Conservation (phyloP, 176 grass and related monocot genomes). For the Neostapfia colusana region DNA sequence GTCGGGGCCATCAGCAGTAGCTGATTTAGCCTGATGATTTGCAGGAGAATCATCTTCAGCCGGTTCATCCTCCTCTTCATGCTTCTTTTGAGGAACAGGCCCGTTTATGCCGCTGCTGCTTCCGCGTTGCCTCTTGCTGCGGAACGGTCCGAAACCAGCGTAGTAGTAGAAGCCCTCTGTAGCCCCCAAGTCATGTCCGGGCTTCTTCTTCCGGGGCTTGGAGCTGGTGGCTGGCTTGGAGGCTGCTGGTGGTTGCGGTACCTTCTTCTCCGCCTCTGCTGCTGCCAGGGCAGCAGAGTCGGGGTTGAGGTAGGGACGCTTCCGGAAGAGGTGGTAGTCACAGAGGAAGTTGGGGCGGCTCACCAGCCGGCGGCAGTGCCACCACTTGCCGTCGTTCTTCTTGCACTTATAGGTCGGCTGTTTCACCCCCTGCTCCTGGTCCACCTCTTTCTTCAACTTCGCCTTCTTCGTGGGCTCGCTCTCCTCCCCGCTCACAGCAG, state of each 20-base stretch:
- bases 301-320: no score
- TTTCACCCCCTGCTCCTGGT: no score
- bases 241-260: neutral
- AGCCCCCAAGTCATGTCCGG: neutral
- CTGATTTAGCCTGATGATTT: no score
- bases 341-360: no score
- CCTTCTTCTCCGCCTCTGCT: neutral
- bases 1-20: no score
- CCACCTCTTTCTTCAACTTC: no score
- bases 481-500: neutral
- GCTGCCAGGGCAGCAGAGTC: no score
- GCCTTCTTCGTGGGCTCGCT: neutral
- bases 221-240: neutral
- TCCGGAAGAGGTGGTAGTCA: no score
- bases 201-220: conserved; percentile 39
- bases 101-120: neutral
- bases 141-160: conserved; percentile 42
- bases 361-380: no score
- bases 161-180: conserved; percentile 52
- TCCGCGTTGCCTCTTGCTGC: conserved; percentile 40
- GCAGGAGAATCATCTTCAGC: no score
- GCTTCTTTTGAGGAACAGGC: neutral
- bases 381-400: no score
- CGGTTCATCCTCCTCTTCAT: neutral
- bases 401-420: no score